Conservation (phyloP, 306 rosid genomes). For the Mimosa pudica region DNA sequence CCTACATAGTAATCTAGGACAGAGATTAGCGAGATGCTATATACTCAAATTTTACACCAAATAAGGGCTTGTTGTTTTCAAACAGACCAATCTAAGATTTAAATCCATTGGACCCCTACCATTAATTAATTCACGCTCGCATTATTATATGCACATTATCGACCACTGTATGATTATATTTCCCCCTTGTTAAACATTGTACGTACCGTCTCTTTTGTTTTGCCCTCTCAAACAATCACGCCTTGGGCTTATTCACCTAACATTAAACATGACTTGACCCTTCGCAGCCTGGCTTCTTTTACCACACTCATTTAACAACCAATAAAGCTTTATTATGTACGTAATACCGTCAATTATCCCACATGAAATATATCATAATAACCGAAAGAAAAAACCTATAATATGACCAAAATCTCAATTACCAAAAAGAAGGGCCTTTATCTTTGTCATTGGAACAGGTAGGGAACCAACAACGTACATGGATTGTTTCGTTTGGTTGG, state of each 20-base stretch:
- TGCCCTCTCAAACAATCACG: not conserved
- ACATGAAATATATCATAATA: no score
- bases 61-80: not conserved
- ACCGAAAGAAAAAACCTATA: not conserved
- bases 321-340: not conserved
- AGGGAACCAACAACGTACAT: not conserved
- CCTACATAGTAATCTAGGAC: not conserved
- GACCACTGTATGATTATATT: no score
- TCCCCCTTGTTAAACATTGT: no score
- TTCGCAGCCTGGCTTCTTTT: not conserved
- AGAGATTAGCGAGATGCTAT: no score
- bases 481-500: not conserved
- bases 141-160: not conserved
- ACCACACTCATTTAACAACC: not conserved
- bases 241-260: conserved; percentile 6
- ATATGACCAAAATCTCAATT: not conserved
- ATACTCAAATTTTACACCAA: no score
- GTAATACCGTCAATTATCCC: not conserved
- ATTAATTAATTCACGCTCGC: not conserved
- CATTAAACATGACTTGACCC: not conserved
- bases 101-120: not conserved
- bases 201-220: not conserved
- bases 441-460: not conserved
- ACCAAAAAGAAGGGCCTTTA: not conserved
- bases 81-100: not conserved